Conservation (phyloP, 129 eudicot genomes). For the Centaurea solstitialis region DNA sequence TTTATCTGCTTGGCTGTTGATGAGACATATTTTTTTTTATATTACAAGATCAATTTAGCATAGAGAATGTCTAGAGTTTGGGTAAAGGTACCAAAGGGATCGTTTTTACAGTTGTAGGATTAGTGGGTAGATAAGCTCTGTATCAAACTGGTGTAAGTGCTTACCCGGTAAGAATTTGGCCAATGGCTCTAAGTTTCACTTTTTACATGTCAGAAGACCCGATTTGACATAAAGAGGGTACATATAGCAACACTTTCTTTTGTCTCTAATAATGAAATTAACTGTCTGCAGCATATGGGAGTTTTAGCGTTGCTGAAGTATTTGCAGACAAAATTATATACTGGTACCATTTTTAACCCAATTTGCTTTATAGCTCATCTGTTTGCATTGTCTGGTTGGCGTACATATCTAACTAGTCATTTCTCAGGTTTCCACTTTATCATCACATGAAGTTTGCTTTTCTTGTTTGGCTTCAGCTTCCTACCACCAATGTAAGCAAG, state of each 20-base stretch:
- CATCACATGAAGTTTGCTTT: conserved; percentile 90
- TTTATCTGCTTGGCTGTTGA: neutral
- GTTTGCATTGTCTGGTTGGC: neutral
- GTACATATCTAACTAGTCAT: neutral
- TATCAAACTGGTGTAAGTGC: too few relatives aligned
- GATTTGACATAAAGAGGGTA: neutral
- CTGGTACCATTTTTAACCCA: conserved; percentile 50
- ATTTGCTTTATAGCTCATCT: conserved; percentile 8
- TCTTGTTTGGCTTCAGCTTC: conserved; percentile 97
- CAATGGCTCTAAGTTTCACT: neutral
- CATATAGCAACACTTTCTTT: neutral
- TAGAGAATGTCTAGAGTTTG: neutral
- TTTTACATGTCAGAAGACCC: neutral
- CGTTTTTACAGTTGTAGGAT: neutral
- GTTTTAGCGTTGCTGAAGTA: conserved; percentile 72
- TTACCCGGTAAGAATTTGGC: too few relatives aligned
- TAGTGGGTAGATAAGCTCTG: neutral
- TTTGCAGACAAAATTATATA: conserved; percentile 74
- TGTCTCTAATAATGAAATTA: neutral
- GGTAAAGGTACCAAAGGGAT: neutral
- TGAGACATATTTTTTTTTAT: too few relatives aligned
- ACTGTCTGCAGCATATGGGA: conserved; percentile 84
- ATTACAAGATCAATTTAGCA: neutral
- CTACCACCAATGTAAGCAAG: conserved; percentile 66
- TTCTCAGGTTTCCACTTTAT: conserved; percentile 82